Conservation (phyloP, 1,139 yeast species). For the Meyerozyma carpophila region DNA sequence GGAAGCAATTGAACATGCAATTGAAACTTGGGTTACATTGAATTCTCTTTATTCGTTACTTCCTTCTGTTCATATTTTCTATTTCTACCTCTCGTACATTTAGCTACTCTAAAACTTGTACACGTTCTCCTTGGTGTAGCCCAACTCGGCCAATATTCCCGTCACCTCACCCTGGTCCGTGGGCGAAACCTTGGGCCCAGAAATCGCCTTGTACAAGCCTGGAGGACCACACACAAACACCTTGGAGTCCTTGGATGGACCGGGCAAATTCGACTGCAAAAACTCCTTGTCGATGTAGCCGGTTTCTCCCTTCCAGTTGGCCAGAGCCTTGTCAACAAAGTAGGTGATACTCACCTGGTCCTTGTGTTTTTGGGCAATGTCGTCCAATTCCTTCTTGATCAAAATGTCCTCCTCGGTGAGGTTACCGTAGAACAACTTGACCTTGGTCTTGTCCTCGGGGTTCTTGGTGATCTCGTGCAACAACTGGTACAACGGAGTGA, state of each 20-base stretch:
- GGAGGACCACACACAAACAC: conserved; percentile 62
- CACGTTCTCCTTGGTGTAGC: conserved; percentile 82
- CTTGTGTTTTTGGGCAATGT: conserved; percentile 56
- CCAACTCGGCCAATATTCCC: conserved; percentile 84
- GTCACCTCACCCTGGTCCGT: conserved; percentile 91
- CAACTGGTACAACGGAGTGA: conserved; percentile 90
- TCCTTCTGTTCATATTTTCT: too few species aligned
- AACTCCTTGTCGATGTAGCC: conserved; percentile 37
- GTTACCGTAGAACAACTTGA: conserved; percentile 76
- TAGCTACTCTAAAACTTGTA: conserved; percentile 58
- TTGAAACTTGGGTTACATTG: too few species aligned
- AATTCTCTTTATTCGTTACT: too few species aligned
- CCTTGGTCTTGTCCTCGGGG: conserved; percentile 81
- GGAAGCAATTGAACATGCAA: too few species aligned
- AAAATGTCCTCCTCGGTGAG: conserved; percentile 72
- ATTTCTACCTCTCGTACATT: too few species aligned
- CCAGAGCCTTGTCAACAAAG: conserved; percentile 68
- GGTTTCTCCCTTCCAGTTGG: conserved; percentile 42
- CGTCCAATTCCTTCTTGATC: conserved; percentile 70
- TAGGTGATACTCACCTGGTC: conserved; percentile 73
- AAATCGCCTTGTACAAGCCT: conserved; percentile 27
- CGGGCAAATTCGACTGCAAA: conserved; percentile 50
- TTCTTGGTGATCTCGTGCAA: conserved; percentile 63
- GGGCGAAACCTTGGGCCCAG: conserved; percentile 84
- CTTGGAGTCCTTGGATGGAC: conserved; percentile 80